Evolutionary conservation across 371 early-diverging fungal species (phyloP), one percentile per base, ranked within the genome.

Genomic region (Haplosporangium sp.): DNA sequence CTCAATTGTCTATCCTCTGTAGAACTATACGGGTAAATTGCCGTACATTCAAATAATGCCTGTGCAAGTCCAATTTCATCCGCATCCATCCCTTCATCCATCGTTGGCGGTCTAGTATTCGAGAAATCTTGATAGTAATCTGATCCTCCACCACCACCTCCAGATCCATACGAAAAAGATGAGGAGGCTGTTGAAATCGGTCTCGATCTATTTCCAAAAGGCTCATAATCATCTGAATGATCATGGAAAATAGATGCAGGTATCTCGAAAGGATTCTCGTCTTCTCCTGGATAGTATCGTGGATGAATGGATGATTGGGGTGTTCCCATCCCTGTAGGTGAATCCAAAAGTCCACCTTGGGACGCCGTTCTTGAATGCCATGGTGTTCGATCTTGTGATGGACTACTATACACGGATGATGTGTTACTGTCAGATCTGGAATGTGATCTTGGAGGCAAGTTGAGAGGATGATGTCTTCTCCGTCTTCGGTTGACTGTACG

Each of bases 31-130:
- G 79, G 79, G 37, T 79, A 79, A 55, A 79, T 79, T 7, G 79
- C 79, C 10, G 79, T 79, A 55, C 79, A 79, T 64, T 79, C 79
- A 65, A 79, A 79, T 19, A 79, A 19, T 4, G 79, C 79, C 58
- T 79, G 79, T 1, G 79, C 74, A 52, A 79, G 66, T 27, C 79
- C 79, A 74, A 79, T 79, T 67, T 79, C 79, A 38, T 79, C 79
- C 68, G 67, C 61, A 35, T 74, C 74, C 74, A 79, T 63, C 2
- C 79, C 79, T 1, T 74, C 74, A 47, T 79, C 79, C 68, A 79
- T 27, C 38, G 69, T 71, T 40, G 78, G 78, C 17, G 74, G 78
- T 48, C 57, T 67, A 39, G 45, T 69, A 47, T 34, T 66, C 2
- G 44, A 42, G 17, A 61, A 61, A 35, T 71, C 72, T 27, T 27